Evolutionary conservation across 768 basidiomycete species (phyloP), one percentile per base, ranked within the genome.

Genomic region (Candolleomyces eurysporus): DNA sequence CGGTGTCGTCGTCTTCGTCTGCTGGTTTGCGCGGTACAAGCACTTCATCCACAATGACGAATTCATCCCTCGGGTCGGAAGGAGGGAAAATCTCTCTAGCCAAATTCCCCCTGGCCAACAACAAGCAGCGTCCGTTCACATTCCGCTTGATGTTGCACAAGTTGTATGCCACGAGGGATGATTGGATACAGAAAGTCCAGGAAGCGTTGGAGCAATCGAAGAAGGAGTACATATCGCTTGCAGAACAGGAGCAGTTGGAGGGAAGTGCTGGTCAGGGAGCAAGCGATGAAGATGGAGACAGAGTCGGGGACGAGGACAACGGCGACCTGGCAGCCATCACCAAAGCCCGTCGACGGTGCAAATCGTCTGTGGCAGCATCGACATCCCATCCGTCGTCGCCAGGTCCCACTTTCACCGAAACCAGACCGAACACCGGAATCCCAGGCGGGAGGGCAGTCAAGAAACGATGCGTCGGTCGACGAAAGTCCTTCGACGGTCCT

Each of bases 101-200:
- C 2, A 73, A 74, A 42, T 85, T 86, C 61, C 82, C 81, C 5
- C 68, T 80, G 5, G 65, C 63, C 10, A 61, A 66, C 31, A 73
- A 68, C n/a, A 76, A 72, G 63, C 72, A 74, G 55, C 84, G 82
- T 65, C 77, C 78, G 17, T 89, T 89, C 73, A 87, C 83, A 39
- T 89, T 88, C 77, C 84, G 82, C 66, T 76, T 84, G 66, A 88
- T 87, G 85, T 69, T 88, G 60, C 84, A 89, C 74, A 83, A 85
- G 68, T 75, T 88, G 11, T 89, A 89, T 70, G 76, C 81, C 58
- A 36, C 36, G 6, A 71, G 82, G 57, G 82, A 84, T 21, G 85
- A 87, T 58, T 89, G 86, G 84, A 77, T 73, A 1, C 74, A 76
- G 64, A 84, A 82, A 69, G 81, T 87, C 57, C 82, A 80, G 68